Base-by-base conservation (phyloP, 2,329 filamentous ascomycete genomes). In the Bimuria novae-zelandiae region DNA sequence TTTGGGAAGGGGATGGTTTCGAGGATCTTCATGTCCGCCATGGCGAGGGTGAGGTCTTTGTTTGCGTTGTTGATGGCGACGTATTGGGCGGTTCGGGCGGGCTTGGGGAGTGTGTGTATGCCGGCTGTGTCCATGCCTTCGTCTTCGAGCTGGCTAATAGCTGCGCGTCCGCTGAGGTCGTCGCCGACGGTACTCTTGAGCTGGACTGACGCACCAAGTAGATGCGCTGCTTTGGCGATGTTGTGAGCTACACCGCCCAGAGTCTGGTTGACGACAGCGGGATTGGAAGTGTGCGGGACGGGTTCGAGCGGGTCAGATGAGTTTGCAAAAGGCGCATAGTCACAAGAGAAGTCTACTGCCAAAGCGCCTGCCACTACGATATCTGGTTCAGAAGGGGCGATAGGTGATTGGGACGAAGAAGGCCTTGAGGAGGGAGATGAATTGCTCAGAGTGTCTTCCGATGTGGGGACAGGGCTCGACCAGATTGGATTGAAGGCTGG, bases 1-100 rank as follows among this genome's bases (percentile, higher is more conserved):
- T 50, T 44, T 11, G 49, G 4, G 17, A 22, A n/a, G 21, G 49
- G 71, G 2, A 77, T 73, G 6, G 74, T 72, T 61, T 85, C 80
- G 33, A 96, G 84, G 63, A 96, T 93, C 50, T 81, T 84, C 92
- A 97, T 97, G 69, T 97, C 94, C 4, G 93, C 92, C 90, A 97
- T 96, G 40, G 92, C 93, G 57, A 97, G 75, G n/a, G 92, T 82
- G 2, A 99, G 83, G 58, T 92, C 89, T 72, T 92, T 95, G 54
- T 88, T 84, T 0, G 80, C 79, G 67, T 95, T 89, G 70, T 97
- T 99, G 59, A 97, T 80, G 14, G 93, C 89, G 3, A 97, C 84
- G 70, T 97, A 97, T 71, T 97, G 92, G 0, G 92, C 91, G 1
- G 93, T 97, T 51, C 89, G 83, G 27, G 80, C 81, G 2, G 79